Evolutionary conservation across 768 basidiomycete genomes (phyloP), one percentile per base, ranked within the genome.

Genomic region (Mycena galericulata): DNA sequence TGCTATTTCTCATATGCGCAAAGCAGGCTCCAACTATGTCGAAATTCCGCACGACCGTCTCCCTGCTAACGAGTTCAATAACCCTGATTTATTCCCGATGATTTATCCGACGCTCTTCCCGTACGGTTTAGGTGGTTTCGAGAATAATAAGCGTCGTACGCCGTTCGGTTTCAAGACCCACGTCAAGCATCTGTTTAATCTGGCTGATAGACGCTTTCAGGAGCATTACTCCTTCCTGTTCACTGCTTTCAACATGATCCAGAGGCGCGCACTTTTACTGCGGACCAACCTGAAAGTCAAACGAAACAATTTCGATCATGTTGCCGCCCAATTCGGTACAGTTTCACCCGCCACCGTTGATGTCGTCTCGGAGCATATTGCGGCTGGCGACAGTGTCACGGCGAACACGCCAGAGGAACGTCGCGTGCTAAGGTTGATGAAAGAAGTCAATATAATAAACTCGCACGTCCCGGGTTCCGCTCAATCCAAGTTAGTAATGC

Each of bases 191-290:
- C 24, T 53, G 10, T 53, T 53, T 10, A 53, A 32, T 22, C 30
- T 53, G 29, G 7, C 51, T 18, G 51, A 53, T 22, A 10, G 18
- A 4, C 6, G 53, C 3, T 55, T 55, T 24, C 53, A 55, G 17
- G 24, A 22, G 6, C 53, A 55, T 24, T 14, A 34, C 22, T 55
- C 53, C 5, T 55, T 55, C 34, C n/a, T 55, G 22, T 55, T 55
- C 22, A 55, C 53, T 38, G 34, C n/a, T 22, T 55, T 55, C n/a
- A 55, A 55, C 24, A 55, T 38, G 36, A 4, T 55, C 11, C 53
- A 36, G n/a, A 32, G 53, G 8, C 6, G 45, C 9, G 20, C 40
- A 4, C 40, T 36, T 14, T 14, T 36, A 7, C 34, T 36, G 34
- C 34, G 34, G 6, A 6, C 34, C 14, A 36, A 14, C 14, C 6